Base-by-base conservation (phyloP, 495 filamentous ascomycete genomes). In the Aspergillus funiculosus region DNA sequence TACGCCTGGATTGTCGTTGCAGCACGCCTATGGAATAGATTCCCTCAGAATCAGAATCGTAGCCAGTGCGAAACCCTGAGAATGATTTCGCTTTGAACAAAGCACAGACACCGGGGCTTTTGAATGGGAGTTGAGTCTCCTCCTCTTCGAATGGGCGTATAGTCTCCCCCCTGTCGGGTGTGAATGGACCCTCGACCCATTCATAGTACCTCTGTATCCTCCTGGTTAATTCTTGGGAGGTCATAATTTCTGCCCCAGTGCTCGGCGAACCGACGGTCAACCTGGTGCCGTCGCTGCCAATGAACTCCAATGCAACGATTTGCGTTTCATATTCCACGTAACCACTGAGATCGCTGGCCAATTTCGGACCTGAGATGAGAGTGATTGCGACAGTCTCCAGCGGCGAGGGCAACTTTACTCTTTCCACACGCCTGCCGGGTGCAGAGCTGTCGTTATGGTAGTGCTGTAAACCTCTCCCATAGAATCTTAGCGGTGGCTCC, bases 391-490 rank as follows among this genome's bases (percentile, higher is more conserved):
- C 14, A 10, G 5, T 22, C 4, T 18, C 18, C 14, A 43, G 18
- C 10, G 19, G 17, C 5, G 28, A 7, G 6, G 40, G 22, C 13
- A 43, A 32, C 40, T 32, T 31, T 5, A n/a, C 9, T 8, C 40
- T 28, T 32, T 43, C 40, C 5, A 43, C 15, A 13, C 27, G 27
- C 28, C 40, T 31, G 11, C 28, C 40, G 2, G 4, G 9, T 18
- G n/a, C 20, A 31, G 17, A 31, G 8, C 26, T 20, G 19, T 43
- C 40, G 18, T 24, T 24, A 28, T 43, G 40, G 10, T 43, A 43
- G 5, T 32, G 7, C 19, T 43, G 40, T 18, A 43, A 31, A 8
- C 27, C 40, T 2, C 27, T 32, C 2, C 40, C 40, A 15, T 24
- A 32, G 19, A 43, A 43, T 10, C 15, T 18, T 28, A 43, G 18